A percentile compares a stretch with the other conserved stretches of the same genome.
Evolutionary conservation across 176 grass and related monocot genomes (phyloP).

Genomic region (Oryza glumipatula): DNA sequence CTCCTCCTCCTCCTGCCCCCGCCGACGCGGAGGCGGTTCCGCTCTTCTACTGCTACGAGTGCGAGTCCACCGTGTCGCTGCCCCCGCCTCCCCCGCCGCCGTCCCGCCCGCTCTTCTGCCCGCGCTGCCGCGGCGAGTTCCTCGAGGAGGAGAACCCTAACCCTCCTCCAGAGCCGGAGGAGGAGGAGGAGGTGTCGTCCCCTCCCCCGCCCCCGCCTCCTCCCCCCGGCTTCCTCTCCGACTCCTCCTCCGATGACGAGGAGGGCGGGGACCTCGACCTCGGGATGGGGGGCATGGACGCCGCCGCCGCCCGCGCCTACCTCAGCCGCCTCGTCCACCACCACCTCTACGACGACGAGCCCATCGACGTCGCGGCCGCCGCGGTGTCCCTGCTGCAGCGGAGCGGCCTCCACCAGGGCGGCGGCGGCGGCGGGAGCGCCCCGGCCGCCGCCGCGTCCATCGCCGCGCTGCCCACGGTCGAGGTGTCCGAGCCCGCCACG

Average conservation of each 20-base stretch:
- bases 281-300: conserved; percentile 16
- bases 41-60: conserved; percentile 60
- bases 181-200: background rate
- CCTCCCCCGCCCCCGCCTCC: conserved; percentile 48
- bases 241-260: conserved; percentile 24
- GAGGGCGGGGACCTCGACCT: conserved; percentile 37
- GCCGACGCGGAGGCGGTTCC: background rate
- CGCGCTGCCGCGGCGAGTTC: conserved; percentile 59
- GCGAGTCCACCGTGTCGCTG: conserved; percentile 44
- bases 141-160: conserved; percentile 53
- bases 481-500: conserved; percentile 52
- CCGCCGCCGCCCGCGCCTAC: conserved; percentile 26
- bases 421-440: conserved; percentile 11
- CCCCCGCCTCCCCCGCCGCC: conserved; percentile 17
- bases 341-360: conserved; percentile 36
- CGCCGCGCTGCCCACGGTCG: conserved; percentile 66
- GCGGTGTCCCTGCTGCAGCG: conserved; percentile 39
- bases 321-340: conserved; percentile 44
- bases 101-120: conserved; percentile 48
- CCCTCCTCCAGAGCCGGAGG: background rate
- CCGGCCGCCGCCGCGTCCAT: conserved; percentile 63
- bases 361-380: conserved; percentile 32
- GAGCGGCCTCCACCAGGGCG: background rate
- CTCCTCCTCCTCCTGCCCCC: conserved; percentile 3
- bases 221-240: conserved; percentile 36